A percentile compares a stretch with the other conserved stretches of the same genome.
These are phyloP conservation scores for Tetracladium maxilliforme DNA, from an alignment of 2,329 filamentous ascomycete species.

Conservation along the genomic window DNA sequence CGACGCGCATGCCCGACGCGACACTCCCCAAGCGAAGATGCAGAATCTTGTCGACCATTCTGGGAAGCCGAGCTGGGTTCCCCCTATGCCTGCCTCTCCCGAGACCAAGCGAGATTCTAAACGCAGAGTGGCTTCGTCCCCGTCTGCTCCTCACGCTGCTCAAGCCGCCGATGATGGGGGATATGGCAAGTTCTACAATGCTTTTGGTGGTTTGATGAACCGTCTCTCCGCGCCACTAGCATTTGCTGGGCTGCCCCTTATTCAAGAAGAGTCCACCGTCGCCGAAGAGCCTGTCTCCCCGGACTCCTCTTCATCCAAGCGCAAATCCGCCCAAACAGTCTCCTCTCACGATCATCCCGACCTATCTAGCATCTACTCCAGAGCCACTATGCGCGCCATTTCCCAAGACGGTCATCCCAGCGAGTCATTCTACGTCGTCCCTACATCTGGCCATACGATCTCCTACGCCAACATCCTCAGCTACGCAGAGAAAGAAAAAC, in stretches of 20 bases:
- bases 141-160: constrained; percentile 9
- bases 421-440: constrained; percentile 90
- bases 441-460: constrained; percentile 77
- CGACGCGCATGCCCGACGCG: constrained; percentile 36
- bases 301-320: constrained; percentile 7
- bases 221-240: constrained; percentile 80
- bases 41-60: constrained; percentile 13
- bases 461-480: constrained; percentile 84
- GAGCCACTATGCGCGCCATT: constrained; percentile 68
- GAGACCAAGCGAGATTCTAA: too few species aligned
- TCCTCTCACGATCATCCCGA: constrained; percentile 47
- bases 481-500: constrained; percentile 51
- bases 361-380: constrained; percentile 70
- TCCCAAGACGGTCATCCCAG: constrained; percentile 51
- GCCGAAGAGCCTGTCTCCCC: constrained; percentile 17
- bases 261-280: constrained; percentile 26
- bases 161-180: constrained; percentile 58
- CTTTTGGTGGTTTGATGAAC: constrained; percentile 79
- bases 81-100: constrained; percentile 23
- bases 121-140: too few species aligned
- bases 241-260: constrained; percentile 80
- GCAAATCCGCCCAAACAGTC: constrained; percentile 10
- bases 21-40: constrained; percentile 35
- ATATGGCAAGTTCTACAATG: constrained; percentile 83
- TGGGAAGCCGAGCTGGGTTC: constrained; percentile 37